Conservation (phyloP, 768 basidiomycete genomes). For the Rhodotorula kratochvilovae region DNA sequence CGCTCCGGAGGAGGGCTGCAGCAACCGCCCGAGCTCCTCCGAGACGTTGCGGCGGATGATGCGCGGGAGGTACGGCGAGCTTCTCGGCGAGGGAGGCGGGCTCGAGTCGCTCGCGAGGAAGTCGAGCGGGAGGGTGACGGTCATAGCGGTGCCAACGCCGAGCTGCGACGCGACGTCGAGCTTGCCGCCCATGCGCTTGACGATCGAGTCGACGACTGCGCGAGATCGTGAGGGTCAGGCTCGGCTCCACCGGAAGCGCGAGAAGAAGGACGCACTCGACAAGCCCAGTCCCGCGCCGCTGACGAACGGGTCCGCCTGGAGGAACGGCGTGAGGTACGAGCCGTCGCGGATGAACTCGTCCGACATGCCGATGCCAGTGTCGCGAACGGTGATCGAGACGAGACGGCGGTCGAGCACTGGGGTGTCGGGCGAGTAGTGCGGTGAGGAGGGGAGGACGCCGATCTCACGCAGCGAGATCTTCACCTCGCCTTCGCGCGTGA, state of each 20-base stretch:
- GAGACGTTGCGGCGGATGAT: constrained; percentile 22
- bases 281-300: constrained; percentile 25
- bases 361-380: constrained; percentile 27
- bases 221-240: not conserved
- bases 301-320: constrained; percentile 21
- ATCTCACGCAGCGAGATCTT: constrained; percentile 12
- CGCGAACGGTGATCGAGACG: constrained; percentile 11
- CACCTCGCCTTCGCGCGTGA: constrained; percentile 17
- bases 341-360: constrained; percentile 18
- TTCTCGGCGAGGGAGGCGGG: not conserved
- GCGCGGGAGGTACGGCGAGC: not conserved
- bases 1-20: not conserved
- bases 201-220: constrained; percentile 18
- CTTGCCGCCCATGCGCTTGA: constrained; percentile 20
- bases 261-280: constrained; percentile 2
- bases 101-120: not conserved
- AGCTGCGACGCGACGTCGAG: constrained; percentile 20
- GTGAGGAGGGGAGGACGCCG: not conserved
- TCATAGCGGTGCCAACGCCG: constrained; percentile 9
- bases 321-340: constrained; percentile 8
- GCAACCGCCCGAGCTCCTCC: constrained; percentile 15
- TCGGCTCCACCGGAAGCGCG: no score
- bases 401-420: not conserved
- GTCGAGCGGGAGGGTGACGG: constrained; percentile 25
- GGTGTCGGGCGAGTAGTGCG: not conserved